phyloP scores from a whole-genome alignment of 108 stramenopile genomes.

The Phaeodactylum tricornutum region DNA sequence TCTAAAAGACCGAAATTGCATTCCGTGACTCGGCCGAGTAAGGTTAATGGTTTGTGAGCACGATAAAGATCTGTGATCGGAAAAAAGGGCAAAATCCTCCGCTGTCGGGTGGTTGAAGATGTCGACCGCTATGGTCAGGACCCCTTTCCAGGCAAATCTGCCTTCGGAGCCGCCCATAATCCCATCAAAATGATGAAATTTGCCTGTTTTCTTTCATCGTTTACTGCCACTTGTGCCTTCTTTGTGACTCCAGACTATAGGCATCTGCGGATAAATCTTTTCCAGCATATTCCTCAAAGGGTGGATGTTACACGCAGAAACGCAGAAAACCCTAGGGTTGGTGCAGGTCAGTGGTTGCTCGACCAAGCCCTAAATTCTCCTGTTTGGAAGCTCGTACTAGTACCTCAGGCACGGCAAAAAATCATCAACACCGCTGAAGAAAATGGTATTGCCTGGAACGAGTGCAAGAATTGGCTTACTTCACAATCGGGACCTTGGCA shows the following conservation, averaged over 20 bases:
- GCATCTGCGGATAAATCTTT: not conserved
- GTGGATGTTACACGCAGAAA: not conserved
- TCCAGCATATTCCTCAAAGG: not conserved
- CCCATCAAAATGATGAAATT: too few relatives aligned
- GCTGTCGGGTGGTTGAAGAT: too few relatives aligned
- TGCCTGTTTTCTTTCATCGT: too few relatives aligned
- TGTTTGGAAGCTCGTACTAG: constrained; percentile 59
- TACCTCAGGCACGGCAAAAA: constrained; percentile 61
- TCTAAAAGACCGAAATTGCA: too few relatives aligned
- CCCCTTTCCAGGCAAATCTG: too few relatives aligned
- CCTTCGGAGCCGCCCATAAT: too few relatives aligned
- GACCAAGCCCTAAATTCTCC: constrained; percentile 51
- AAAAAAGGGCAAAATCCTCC: too few relatives aligned
- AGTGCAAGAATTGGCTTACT: constrained; percentile 39
- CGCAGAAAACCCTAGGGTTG: constrained; percentile 26
- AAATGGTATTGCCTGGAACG: constrained; percentile 61
- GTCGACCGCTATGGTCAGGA: too few relatives aligned
- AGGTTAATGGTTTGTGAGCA: too few relatives aligned
- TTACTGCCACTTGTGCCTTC: too few relatives aligned
- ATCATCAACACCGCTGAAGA: constrained; percentile 67
- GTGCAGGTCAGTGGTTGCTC: constrained; percentile 44
- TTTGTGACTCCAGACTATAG: not conserved
- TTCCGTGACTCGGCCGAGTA: too few relatives aligned
- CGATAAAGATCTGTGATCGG: too few relatives aligned
- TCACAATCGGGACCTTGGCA: constrained; percentile 9